These are phyloP conservation scores for Pleurotus sapidus DNA, from an alignment of 768 basidiomycete species.

Conservation along the genomic window DNA sequence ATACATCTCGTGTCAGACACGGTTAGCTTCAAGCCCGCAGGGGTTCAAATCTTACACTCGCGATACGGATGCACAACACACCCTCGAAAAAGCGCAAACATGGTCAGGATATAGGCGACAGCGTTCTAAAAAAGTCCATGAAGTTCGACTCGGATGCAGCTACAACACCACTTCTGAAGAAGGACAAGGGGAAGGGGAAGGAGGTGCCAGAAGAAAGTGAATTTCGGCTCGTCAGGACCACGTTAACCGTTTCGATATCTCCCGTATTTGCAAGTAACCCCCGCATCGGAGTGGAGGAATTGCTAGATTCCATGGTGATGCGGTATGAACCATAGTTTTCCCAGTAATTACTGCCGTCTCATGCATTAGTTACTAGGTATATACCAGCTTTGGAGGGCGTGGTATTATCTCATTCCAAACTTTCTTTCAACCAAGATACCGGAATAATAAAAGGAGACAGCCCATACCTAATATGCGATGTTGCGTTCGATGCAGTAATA, in stretches of 20 bases:
- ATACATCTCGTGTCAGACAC: neutral
- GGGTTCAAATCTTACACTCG: no score
- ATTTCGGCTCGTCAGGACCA: conserved; percentile 63
- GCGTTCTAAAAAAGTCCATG: conserved; percentile 33
- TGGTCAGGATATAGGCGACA: conserved; percentile 17
- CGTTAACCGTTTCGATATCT: conserved; percentile 70
- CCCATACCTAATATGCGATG: conserved; percentile 75
- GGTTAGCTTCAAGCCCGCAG: neutral
- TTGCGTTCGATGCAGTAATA: conserved; percentile 79
- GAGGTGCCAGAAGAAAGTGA: conserved; percentile 33
- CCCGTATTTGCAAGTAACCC: conserved; percentile 78
- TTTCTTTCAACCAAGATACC: conserved; percentile 59
- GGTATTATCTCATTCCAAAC: conserved; percentile 80
- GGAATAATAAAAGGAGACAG: conserved; percentile 78
- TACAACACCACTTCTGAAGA: conserved; percentile 19
- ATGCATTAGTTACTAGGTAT: conserved; percentile 52
- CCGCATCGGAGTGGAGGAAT: conserved; percentile 76
- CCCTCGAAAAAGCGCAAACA: conserved; percentile 50
- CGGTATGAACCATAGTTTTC: conserved; percentile 49
- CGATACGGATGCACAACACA: no score
- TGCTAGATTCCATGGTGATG: conserved; percentile 95
- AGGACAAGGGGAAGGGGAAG: conserved; percentile 37
- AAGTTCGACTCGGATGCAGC: conserved; percentile 23
- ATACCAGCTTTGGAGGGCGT: conserved; percentile 86
- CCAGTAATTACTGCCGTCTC: neutral